Evolutionary conservation across 2,329 filamentous ascomycete genomes (phyloP).

Genomic region (Cladosporium cucumerinum): DNA sequence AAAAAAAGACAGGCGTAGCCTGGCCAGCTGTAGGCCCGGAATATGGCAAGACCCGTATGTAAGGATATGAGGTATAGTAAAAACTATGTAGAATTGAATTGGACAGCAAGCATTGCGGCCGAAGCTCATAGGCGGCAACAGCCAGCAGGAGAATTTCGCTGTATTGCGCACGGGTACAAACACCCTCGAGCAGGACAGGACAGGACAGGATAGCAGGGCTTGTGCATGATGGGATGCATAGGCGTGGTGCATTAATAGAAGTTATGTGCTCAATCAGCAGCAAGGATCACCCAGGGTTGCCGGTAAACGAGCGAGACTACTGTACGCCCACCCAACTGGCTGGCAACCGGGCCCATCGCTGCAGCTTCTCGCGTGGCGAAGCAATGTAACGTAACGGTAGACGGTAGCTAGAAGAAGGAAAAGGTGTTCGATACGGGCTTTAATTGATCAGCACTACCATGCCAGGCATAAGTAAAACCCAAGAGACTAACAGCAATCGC

Average conservation of each 20-base stretch:
- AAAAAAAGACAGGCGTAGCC: neutral
- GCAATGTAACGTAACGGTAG: constrained; percentile 12
- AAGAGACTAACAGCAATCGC: neutral
- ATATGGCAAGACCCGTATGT: neutral
- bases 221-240: constrained; percentile 3
- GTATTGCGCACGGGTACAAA: neutral
- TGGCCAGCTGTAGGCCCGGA: neutral
- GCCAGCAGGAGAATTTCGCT: neutral
- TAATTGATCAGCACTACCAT: neutral
- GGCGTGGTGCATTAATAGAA: constrained; percentile 5
- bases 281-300: constrained; percentile 6
- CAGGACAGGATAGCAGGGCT: neutral
- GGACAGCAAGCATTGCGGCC: neutral
- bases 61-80: neutral
- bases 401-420: neutral
- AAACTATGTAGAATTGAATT: neutral
- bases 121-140: neutral
- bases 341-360: neutral
- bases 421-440: neutral
- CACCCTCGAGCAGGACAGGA: neutral
- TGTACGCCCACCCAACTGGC: neutral
- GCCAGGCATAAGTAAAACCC: neutral
- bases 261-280: constrained; percentile 8
- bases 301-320: neutral
- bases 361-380: constrained; percentile 11